These are phyloP conservation scores for Aspergillus pseudoviridinutans DNA, from an alignment of 2,329 filamentous ascomycete genomes.

Conservation along the genomic window DNA sequence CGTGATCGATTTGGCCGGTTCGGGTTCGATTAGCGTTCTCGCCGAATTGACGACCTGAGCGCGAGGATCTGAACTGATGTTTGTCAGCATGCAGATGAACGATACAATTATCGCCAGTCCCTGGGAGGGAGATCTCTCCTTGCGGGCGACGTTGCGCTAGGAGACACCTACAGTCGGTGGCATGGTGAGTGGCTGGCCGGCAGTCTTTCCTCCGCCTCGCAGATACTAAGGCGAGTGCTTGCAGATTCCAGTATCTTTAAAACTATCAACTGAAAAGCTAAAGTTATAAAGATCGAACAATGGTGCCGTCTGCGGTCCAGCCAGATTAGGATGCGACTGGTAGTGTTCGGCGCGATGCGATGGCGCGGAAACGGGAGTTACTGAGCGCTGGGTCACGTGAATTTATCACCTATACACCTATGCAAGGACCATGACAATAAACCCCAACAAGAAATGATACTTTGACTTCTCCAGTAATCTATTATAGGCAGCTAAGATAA, in stretches of 20 bases:
- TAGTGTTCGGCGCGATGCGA: slow-evolving; percentile 9
- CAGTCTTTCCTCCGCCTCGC: slow-evolving; percentile 6
- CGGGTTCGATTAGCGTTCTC: slow-evolving; percentile 37
- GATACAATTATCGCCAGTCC: not conserved
- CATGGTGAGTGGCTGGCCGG: slow-evolving; percentile 21
- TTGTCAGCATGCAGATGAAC: slow-evolving; percentile 13
- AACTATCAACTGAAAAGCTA: not conserved
- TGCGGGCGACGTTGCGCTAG: slow-evolving; percentile 1
- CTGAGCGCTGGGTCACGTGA: slow-evolving; percentile 12
- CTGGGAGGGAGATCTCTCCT: not conserved
- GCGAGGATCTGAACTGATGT: slow-evolving; percentile 52
- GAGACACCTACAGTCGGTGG: slow-evolving; percentile 32
- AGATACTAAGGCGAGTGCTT: not conserved
- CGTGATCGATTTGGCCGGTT: slow-evolving; percentile 56
- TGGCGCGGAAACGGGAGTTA: slow-evolving; percentile 4
- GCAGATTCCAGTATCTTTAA: not conserved
- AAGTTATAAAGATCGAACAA: not conserved
- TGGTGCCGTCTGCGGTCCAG: not conserved
- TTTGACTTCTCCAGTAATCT: not conserved
- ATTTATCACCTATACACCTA: not conserved
- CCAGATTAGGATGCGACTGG: not conserved
- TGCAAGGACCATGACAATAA: not conserved
- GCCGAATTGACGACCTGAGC: slow-evolving; percentile 56
- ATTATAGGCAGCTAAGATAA: not conserved
- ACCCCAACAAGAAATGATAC: not conserved